A percentile compares a stretch with the other conserved stretches of the same genome.
phyloP scores from a whole-genome alignment of 1,139 yeast species.

The Yarrowia galli region DNA sequence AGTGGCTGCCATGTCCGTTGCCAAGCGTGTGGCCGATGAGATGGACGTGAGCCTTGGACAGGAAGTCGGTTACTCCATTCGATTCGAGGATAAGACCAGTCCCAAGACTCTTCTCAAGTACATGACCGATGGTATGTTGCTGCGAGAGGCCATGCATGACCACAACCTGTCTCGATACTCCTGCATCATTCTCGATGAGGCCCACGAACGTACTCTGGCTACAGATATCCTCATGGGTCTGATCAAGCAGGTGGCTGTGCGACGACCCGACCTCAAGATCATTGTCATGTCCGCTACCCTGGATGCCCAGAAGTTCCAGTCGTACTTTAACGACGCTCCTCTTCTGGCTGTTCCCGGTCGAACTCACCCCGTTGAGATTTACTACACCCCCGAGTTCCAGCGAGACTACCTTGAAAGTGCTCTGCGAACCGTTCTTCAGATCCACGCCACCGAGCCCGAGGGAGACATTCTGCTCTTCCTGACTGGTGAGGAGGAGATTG shows the following conservation, averaged over 20 bases:
- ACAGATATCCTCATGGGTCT: conserved; percentile 98
- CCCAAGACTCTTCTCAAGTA: conserved; percentile 84
- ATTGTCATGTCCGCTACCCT: conserved; percentile 97
- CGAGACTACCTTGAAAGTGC: conserved; percentile 95
- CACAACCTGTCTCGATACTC: conserved; percentile 81
- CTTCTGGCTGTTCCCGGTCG: conserved; percentile 96
- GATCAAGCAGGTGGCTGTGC: conserved; percentile 75
- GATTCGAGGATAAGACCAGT: conserved; percentile 90
- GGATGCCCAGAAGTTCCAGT: conserved; percentile 95
- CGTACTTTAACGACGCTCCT: conserved; percentile 89
- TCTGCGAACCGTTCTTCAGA: conserved; percentile 90
- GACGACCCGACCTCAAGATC: conserved; percentile 88
- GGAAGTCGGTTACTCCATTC: conserved; percentile 91
- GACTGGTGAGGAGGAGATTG: conserved; percentile 98
- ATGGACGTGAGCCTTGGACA: conserved; percentile 91
- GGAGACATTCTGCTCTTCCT: conserved; percentile 90
- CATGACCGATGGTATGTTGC: conserved; percentile 99
- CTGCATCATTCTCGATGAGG: conserved; percentile 94
- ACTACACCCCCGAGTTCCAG: conserved; percentile 96
- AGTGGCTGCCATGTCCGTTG: conserved; percentile 98
- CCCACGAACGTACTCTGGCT: conserved; percentile 96
- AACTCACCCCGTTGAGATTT: conserved; percentile 96
- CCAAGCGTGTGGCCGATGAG: conserved; percentile 94
- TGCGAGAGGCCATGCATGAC: conserved; percentile 98
- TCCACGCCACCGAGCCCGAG: conserved; percentile 93